These are phyloP conservation scores for Saccharomyces mikatae DNA, from an alignment of 805 yeast species.

Conservation along the genomic window DNA sequence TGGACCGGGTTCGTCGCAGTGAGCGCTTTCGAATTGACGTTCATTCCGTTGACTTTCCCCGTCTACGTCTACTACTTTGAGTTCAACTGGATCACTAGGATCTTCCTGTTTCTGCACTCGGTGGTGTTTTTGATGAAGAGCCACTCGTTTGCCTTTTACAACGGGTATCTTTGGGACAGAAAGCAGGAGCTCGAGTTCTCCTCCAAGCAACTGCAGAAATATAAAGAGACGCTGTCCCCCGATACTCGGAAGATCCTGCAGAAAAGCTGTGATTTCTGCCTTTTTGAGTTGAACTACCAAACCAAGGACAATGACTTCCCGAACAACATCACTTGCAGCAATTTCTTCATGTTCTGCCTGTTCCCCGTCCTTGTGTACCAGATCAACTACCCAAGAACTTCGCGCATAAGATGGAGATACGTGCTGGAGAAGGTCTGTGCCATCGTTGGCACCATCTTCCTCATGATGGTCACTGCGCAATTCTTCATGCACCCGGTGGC, in stretches of 20 bases:
- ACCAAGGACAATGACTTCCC: conserved; percentile 51
- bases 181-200: conserved; percentile 47
- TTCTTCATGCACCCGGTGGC: conserved; percentile 68
- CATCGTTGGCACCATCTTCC: conserved; percentile 74
- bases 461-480: conserved; percentile 79
- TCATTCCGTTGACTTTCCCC: conserved; percentile 47
- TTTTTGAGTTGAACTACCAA: conserved; percentile 60
- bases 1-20: conserved; percentile 54
- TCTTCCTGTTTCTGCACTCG: conserved; percentile 75
- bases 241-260: conserved; percentile 30
- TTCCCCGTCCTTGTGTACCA: conserved; percentile 85
- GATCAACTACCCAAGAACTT: conserved; percentile 72
- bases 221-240: conserved; percentile 25
- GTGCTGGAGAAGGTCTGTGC: conserved; percentile 65
- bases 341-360: conserved; percentile 75
- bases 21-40: conserved; percentile 44
- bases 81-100: conserved; percentile 86
- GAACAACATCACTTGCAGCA: conserved; percentile 49
- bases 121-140: conserved; percentile 87
- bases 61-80: conserved; percentile 42
- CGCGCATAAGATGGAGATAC: conserved; percentile 58
- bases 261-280: conserved; percentile 58
- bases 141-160: conserved; percentile 88
- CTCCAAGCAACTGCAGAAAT: conserved; percentile 35
- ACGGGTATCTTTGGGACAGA: conserved; percentile 78